Evolutionary conservation across 257 asterid species (phyloP).

Genomic region (Scutellaria barbata): DNA sequence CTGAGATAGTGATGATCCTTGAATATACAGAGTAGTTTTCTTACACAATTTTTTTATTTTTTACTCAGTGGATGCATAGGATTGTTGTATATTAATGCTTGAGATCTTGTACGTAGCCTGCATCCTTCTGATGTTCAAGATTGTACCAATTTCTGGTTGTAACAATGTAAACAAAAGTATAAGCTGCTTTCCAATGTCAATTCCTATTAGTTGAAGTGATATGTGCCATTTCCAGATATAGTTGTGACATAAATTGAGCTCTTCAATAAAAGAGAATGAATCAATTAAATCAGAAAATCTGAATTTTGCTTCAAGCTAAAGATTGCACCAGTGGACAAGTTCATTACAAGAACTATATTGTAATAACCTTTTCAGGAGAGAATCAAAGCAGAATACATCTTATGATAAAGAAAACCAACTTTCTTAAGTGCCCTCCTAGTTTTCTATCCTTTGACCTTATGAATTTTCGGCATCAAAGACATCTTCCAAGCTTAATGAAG

Average conservation of each 20-base stretch:
- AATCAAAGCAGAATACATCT: slow-evolving; percentile 8
- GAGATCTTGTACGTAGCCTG: slow-evolving; percentile 44
- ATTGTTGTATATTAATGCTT: slow-evolving; percentile 39
- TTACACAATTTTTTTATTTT: slow-evolving; percentile 49
- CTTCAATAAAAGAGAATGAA: neutral
- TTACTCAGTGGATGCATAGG: slow-evolving; percentile 56
- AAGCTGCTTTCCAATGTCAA: no score
- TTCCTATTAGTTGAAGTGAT: neutral
- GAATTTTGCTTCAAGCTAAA: neutral
- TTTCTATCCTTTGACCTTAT: neutral
- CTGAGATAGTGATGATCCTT: slow-evolving; percentile 36
- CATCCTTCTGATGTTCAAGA: slow-evolving; percentile 43
- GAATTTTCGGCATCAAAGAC: slow-evolving; percentile 5
- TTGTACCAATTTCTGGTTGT: slow-evolving; percentile 24
- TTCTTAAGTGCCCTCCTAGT: neutral
- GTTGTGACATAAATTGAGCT: neutral
- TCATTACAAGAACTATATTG: slow-evolving; percentile 13
- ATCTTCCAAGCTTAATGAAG: neutral
- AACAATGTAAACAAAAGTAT: no score
- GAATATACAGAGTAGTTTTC: slow-evolving; percentile 30
- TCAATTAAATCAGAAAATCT: neutral
- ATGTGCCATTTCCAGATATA: no score
- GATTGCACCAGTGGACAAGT: neutral
- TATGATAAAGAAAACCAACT: neutral
- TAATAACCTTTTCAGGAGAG: slow-evolving; percentile 9